phyloP scores from a whole-genome alignment of 2,329 filamentous ascomycete species.

The Pseudocercospora musae region DNA sequence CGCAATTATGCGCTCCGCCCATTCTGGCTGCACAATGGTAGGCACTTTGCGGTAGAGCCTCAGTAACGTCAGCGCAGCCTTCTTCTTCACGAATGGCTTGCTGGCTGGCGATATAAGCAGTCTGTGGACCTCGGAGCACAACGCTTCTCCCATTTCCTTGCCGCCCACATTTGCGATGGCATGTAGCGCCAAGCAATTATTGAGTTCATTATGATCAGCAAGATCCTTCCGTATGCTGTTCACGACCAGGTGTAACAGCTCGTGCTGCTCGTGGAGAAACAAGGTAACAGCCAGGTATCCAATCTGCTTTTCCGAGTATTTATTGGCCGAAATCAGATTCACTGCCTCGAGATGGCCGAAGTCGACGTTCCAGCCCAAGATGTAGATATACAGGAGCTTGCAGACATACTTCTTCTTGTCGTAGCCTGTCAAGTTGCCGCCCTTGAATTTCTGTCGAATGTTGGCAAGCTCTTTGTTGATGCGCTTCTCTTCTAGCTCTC shows the following conservation, averaged over 20 bases:
- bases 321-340: conserved; percentile 91
- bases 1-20: conserved; percentile 97
- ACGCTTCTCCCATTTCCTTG: conserved; percentile 92
- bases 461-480: conserved; percentile 99
- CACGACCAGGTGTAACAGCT: conserved; percentile 90
- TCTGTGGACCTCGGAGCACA: conserved; percentile 87
- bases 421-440: conserved; percentile 80
- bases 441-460: conserved; percentile 97
- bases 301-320: conserved; percentile 99
- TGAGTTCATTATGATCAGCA: conserved; percentile 90
- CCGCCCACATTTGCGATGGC: conserved; percentile 97
- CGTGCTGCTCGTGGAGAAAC: conserved; percentile 95
- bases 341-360: conserved; percentile 98
- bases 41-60: conserved; percentile 93
- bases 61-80: conserved; percentile 88
- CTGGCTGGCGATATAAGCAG: conserved; percentile 90
- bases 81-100: conserved; percentile 98
- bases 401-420: conserved; percentile 99
- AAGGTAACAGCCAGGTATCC: conserved; percentile 96
- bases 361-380: conserved; percentile 97
- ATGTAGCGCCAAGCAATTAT: conserved; percentile 94
- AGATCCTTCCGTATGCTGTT: conserved; percentile 98
- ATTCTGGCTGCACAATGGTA: conserved; percentile 90
- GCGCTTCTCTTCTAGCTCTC: conserved; percentile 95
- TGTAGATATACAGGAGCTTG: conserved; percentile 99